Evolutionary conservation across 805 yeast genomes (phyloP).

Genomic region (Candida hungchunana): DNA sequence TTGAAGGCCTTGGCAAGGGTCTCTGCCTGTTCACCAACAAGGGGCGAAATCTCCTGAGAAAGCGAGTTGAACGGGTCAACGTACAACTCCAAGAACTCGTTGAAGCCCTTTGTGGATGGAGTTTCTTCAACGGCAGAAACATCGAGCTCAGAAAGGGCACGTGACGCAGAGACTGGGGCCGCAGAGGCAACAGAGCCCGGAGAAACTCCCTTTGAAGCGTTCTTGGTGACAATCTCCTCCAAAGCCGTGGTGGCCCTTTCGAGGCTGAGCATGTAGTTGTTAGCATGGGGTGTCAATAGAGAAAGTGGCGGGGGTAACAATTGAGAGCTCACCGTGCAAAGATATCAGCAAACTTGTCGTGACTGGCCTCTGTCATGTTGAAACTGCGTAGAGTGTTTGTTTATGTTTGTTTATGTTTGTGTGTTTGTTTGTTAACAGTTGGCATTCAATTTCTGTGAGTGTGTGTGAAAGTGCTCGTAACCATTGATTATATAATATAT

Average conservation of each 20-base stretch:
- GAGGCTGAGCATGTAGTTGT: constrained; percentile 17
- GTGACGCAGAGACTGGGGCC: constrained; percentile 3
- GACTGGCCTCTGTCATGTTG: constrained; percentile 14
- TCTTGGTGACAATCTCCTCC: constrained; percentile 23
- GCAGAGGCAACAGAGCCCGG: constrained; percentile 2
- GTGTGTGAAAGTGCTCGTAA: too few relatives aligned
- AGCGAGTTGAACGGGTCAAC: constrained; percentile 56
- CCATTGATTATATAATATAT: too few relatives aligned
- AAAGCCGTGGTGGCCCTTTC: constrained; percentile 27
- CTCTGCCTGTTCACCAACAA: constrained; percentile 53
- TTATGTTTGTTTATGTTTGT: not conserved
- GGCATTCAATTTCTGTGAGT: too few relatives aligned
- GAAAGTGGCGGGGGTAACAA: too few relatives aligned
- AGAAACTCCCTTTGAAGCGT: constrained; percentile 6
- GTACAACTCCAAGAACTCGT: constrained; percentile 44
- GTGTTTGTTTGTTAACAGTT: too few relatives aligned
- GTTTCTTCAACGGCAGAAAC: constrained; percentile 13
- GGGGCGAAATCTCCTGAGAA: constrained; percentile 51
- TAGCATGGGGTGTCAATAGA: not conserved
- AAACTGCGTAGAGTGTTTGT: not conserved
- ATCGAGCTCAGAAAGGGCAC: constrained; percentile 12
- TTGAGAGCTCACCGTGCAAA: constrained; percentile 20
- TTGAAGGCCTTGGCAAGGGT: constrained; percentile 49
- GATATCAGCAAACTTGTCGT: constrained; percentile 17
- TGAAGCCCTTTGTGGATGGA: constrained; percentile 48